Evolutionary conservation across 495 filamentous ascomycete species (phyloP).

Genomic region (Penicillium cosmopolitanum): DNA sequence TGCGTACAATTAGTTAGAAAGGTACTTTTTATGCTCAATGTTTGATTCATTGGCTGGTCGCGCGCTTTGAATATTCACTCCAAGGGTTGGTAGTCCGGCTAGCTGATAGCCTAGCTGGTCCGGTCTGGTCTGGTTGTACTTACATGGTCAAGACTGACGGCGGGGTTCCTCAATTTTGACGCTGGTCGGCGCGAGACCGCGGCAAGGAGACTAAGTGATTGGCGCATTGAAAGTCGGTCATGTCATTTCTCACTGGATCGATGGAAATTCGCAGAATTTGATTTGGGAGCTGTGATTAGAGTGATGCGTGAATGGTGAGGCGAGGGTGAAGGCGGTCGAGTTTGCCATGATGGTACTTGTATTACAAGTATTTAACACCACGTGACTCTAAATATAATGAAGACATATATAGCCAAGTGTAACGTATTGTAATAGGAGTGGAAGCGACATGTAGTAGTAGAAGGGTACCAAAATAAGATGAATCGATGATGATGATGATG

Average conservation of each 20-base stretch:
- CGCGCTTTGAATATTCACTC: background rate
- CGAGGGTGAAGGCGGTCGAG: conserved; percentile 12
- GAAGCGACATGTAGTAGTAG: too few relatives aligned
- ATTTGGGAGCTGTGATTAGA: too few relatives aligned
- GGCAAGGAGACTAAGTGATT: conserved; percentile 33
- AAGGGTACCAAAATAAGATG: too few relatives aligned
- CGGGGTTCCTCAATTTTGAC: conserved; percentile 44
- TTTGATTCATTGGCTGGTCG: background rate
- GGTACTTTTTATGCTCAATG: background rate
- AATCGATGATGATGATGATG: too few relatives aligned
- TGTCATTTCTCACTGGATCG: conserved; percentile 8
- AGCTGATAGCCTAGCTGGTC: background rate
- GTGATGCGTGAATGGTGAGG: background rate
- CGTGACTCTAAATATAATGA: background rate
- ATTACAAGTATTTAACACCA: conserved; percentile 3
- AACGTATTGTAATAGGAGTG: background rate
- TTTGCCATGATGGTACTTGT: background rate
- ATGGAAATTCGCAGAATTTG: background rate
- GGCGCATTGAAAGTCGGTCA: conserved; percentile 30
- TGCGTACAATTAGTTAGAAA: conserved; percentile 20
- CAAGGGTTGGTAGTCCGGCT: background rate
- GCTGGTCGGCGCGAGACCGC: conserved; percentile 33
- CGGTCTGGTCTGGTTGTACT: conserved; percentile 12
- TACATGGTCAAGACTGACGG: conserved; percentile 48
- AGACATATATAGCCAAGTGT: background rate